Evolutionary conservation across 805 yeast genomes (phyloP).

Genomic region (Kockiozyma suomiensis): DNA sequence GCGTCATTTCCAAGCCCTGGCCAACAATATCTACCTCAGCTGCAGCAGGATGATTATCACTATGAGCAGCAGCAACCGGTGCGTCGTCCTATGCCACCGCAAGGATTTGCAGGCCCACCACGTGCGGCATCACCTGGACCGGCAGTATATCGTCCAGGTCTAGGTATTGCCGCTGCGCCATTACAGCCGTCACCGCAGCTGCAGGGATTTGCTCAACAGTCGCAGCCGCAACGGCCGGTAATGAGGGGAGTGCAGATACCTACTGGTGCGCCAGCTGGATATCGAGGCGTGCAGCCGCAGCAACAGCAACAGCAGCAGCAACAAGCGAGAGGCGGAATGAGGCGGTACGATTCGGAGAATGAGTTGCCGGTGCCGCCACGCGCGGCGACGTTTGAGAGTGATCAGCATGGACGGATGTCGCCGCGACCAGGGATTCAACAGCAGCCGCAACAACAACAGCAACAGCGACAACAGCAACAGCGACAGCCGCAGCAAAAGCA

Average conservation of each 20-base stretch:
- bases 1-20: background rate
- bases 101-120: background rate
- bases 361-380: background rate
- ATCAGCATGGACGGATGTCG: slow-evolving; percentile 2
- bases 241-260: no score
- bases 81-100: slow-evolving; percentile 8
- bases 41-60: background rate
- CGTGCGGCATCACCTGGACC: slow-evolving; percentile 7
- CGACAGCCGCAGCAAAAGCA: no score
- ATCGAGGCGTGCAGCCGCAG: slow-evolving; percentile 5
- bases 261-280: background rate
- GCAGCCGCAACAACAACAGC: background rate
- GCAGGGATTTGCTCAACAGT: background rate
- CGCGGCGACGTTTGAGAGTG: background rate
- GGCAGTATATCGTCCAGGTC: slow-evolving; percentile 10
- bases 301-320: background rate
- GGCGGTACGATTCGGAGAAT: background rate
- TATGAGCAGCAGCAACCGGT: background rate
- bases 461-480: no score
- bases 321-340: background rate
- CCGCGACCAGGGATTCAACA: slow-evolving; percentile 1
- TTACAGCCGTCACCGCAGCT: background rate
- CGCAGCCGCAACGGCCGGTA: background rate
- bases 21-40: slow-evolving; percentile 1
- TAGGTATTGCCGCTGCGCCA: background rate